Percentiles rank a stretch among this genome's conserved stretches.
Conservation (phyloP, 306 rosid species). For the barrel medic (Medicago truncatula) region MtrunA17r5.0-ANR NC_053044.1:18374001-18374500, state of each 20-base stretch:
- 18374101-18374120: conserved; percentile 62
- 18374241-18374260: conserved; percentile 61
- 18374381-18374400: conserved; percentile 78
- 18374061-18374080: conserved; percentile 78
- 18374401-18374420: conserved; percentile 62
- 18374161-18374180: conserved; percentile 71
- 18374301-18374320: conserved; percentile 68
- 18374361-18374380: conserved; percentile 82
- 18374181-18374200: conserved; percentile 60
- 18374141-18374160: conserved; percentile 71
- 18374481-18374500: conserved; percentile 63
- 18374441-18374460: conserved; percentile 65
- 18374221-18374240: conserved; percentile 71
- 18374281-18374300: conserved; percentile 81
- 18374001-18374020: conserved; percentile 76
- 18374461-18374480: conserved; percentile 60
- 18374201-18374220: conserved; percentile 84
- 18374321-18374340: conserved; percentile 72
- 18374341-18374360: conserved; percentile 75
- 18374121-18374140: conserved; percentile 83
- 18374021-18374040: conserved; percentile 65
- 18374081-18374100: conserved; percentile 75
- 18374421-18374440: conserved; percentile 84
- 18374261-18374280: conserved; percentile 69
- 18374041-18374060: conserved; percentile 67